Conservation (phyloP, 2,329 filamentous ascomycete genomes). For the Stachybotrys echinatus region DNA sequence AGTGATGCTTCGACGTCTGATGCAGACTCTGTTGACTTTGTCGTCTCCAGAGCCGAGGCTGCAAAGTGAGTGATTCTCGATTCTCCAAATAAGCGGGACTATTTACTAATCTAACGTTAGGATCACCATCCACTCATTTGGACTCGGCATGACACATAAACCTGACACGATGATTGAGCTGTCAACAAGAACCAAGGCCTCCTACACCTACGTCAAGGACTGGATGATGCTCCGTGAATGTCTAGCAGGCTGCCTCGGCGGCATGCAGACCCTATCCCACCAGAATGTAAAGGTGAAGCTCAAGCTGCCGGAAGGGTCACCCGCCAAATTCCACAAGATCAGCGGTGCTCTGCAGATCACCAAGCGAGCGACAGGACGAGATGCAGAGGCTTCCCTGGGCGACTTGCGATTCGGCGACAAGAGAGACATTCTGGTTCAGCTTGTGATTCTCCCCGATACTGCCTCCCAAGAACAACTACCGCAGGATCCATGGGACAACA, state of each 20-base stretch:
- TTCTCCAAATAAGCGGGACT: background rate
- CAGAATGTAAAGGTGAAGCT: conserved; percentile 97
- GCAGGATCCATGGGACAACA: conserved; percentile 94
- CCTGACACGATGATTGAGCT: conserved; percentile 98
- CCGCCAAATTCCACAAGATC: conserved; percentile 98
- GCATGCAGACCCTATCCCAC: conserved; percentile 91
- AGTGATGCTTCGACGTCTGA: conserved; percentile 96
- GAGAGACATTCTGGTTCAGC: conserved; percentile 84
- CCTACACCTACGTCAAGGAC: conserved; percentile 97
- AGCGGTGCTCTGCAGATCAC: conserved; percentile 94
- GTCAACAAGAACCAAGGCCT: conserved; percentile 90
- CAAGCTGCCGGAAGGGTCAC: conserved; percentile 89
- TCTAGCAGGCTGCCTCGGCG: conserved; percentile 85
- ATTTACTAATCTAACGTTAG: conserved; percentile 35
- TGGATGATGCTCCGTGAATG: conserved; percentile 99
- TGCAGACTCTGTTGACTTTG: conserved; percentile 93
- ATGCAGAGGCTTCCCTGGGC: conserved; percentile 87
- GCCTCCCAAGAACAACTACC: conserved; percentile 77
- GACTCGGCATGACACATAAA: conserved; percentile 93
- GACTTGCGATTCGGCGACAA: conserved; percentile 96
- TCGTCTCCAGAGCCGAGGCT: conserved; percentile 91
- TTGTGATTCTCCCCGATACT: conserved; percentile 86
- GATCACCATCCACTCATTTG: conserved; percentile 94
- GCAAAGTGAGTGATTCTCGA: conserved; percentile 65
- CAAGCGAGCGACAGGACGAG: conserved; percentile 88